These are phyloP conservation scores for Anastatica hierochuntica DNA, from an alignment of 345 rosid genomes.

Conservation along the genomic window DNA sequence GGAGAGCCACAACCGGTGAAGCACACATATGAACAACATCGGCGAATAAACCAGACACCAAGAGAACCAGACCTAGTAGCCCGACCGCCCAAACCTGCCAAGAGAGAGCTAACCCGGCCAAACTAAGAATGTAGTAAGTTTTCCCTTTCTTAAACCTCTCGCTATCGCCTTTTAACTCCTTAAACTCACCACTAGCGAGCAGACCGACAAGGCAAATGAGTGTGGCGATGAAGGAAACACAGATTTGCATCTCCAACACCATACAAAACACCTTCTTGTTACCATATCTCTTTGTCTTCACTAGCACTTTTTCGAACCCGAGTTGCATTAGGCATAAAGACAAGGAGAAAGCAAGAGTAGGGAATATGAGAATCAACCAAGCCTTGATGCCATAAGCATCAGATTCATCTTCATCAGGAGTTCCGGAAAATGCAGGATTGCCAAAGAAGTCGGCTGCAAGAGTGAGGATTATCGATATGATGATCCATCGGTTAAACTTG, in stretches of 20 bases:
- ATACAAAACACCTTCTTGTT: constrained; percentile 21
- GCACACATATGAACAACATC: constrained; percentile 27
- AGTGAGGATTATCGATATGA: constrained; percentile 29
- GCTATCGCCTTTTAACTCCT: constrained; percentile 18
- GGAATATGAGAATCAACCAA: constrained; percentile 20
- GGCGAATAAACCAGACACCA: constrained; percentile 21
- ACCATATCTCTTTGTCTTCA: constrained; percentile 17
- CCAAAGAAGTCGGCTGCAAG: constrained; percentile 7
- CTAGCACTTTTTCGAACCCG: constrained; percentile 20
- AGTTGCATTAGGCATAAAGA: constrained; percentile 19
- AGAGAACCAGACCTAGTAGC: constrained; percentile 10
- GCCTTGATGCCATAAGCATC: constrained; percentile 14
- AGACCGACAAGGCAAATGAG: constrained; percentile 15
- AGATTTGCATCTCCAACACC: constrained; percentile 28
- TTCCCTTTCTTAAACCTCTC: constrained; percentile 23
- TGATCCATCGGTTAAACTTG: constrained; percentile 36
- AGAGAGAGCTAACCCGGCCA: constrained; percentile 17
- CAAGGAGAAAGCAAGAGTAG: constrained; percentile 26
- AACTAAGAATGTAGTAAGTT: constrained; percentile 15
- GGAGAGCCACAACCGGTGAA: constrained; percentile 16
- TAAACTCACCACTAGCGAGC: constrained; percentile 22
- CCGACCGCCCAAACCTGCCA: constrained; percentile 28
- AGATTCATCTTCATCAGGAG: constrained; percentile 20
- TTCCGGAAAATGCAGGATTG: constrained; percentile 17
- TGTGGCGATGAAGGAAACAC: constrained; percentile 19